phyloP scores from a whole-genome alignment of 2,329 filamentous ascomycete genomes.

The Ascochyta rabiei region DNA sequence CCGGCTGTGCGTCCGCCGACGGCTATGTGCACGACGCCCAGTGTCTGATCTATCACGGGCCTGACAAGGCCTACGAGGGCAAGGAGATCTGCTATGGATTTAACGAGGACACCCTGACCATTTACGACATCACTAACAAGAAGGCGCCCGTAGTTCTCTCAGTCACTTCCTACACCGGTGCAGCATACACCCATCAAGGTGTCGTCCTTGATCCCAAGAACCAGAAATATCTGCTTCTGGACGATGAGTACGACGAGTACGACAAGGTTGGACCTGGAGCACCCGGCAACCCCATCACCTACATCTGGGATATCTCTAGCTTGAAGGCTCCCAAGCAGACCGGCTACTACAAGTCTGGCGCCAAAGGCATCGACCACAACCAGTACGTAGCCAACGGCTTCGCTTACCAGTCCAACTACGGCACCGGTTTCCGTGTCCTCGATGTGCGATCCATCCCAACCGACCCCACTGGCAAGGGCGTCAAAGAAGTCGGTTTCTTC shows the following conservation, averaged over 20 bases:
- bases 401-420: slow-evolving; percentile 54
- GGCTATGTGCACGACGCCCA: slow-evolving; percentile 68
- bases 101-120: slow-evolving; percentile 61
- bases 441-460: slow-evolving; percentile 51
- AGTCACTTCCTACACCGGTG: slow-evolving; percentile 61
- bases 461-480: slow-evolving; percentile 49
- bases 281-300: slow-evolving; percentile 46
- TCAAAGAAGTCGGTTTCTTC: slow-evolving; percentile 53
- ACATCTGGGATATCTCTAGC: slow-evolving; percentile 48
- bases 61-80: slow-evolving; percentile 55
- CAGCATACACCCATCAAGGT: slow-evolving; percentile 65
- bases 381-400: slow-evolving; percentile 54
- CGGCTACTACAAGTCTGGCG: slow-evolving; percentile 50
- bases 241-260: slow-evolving; percentile 50
- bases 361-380: slow-evolving; percentile 55
- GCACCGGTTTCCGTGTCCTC: slow-evolving; percentile 50
- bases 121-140: slow-evolving; percentile 61
- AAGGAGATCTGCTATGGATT: slow-evolving; percentile 64
- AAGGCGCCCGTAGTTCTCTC: slow-evolving; percentile 56
- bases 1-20: slow-evolving; percentile 61
- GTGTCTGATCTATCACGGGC: slow-evolving; percentile 62
- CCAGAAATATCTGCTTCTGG: slow-evolving; percentile 46
- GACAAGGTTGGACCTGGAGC: slow-evolving; percentile 43
- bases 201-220: slow-evolving; percentile 54
- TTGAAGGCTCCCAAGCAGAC: slow-evolving; percentile 48